A percentile compares a stretch with the other conserved stretches of the same genome.
phyloP scores from a whole-genome alignment of 345 rosid species.

The Streptanthus diversifolius region DNA sequence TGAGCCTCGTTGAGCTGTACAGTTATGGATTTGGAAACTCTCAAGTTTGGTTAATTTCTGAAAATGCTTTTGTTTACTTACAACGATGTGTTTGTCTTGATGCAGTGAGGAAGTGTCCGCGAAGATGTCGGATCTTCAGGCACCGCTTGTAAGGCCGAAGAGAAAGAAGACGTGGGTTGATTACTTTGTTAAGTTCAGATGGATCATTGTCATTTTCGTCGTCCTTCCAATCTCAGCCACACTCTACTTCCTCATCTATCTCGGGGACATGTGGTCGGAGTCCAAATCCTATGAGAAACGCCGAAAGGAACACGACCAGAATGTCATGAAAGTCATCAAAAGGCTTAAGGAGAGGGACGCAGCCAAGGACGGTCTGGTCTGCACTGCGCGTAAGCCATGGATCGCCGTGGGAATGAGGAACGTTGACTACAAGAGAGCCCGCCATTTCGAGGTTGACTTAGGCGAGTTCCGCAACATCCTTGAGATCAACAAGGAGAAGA shows the following conservation, averaged over 20 bases:
- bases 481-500: conserved; percentile 76
- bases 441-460: conserved; percentile 93
- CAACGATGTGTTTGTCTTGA: conserved; percentile 1
- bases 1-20: background rate
- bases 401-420: conserved; percentile 98
- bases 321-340: conserved; percentile 78
- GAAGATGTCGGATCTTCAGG: conserved; percentile 76
- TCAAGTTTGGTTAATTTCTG: conserved; percentile 12
- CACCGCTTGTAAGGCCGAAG: conserved; percentile 73
- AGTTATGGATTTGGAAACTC: background rate
- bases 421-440: conserved; percentile 95
- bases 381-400: conserved; percentile 99
- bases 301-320: conserved; percentile 87
- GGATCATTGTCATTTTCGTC: conserved; percentile 86
- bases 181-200: conserved; percentile 76
- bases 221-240: conserved; percentile 88
- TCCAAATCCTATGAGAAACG: conserved; percentile 84
- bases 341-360: conserved; percentile 80
- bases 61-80: conserved; percentile 3
- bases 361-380: conserved; percentile 90
- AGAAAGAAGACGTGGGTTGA: conserved; percentile 89
- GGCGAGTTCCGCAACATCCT: conserved; percentile 78
- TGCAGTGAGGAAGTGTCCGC: conserved; percentile 29
- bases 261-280: conserved; percentile 89
- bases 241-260: conserved; percentile 76